Base-by-base conservation (phyloP, 345 rosid species). In the Streptanthus diversifolius region DNA sequence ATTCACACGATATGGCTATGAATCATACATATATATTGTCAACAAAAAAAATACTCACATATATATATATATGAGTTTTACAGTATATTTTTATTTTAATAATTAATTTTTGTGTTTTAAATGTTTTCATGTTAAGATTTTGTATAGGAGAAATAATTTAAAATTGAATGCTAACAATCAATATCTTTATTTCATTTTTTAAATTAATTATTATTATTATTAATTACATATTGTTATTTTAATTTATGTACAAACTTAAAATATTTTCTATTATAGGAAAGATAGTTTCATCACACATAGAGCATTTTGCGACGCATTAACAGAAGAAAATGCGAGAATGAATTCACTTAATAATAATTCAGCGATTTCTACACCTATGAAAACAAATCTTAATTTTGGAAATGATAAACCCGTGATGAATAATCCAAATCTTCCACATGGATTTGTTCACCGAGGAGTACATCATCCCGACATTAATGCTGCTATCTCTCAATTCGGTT, bases 251-350 rank as follows among this genome's bases (percentile, higher is more conserved):
- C 13, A 40, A 59, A 68, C 14, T 22, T 68, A 61, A 49, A 53
- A 47, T 29, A 15, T 8, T 80, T 45, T 62, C n/a, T 21, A 12
- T 66, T 58, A 75, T 85, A 93, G 98, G 85, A 93, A 93, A 80
- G 98, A 93, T 66, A 93, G 96, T 71, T 93, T 93, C 66, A 90
- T 89, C 69, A 93, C 98, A 15, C 98, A 93, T 65, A 83, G 98
- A 79, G 98, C 98, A 11, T 93, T 93, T 44, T 93, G 98, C 15
- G 98, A 93, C 45, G 97, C 98, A 43, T 82, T 93, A 39, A 85
- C 92, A 1, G 98, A 90, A 63, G 97, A 93, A 63, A 83, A 90
- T 68, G 85, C 86, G 12, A 87, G 96, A 69, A 67, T 85, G 77
- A 83, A 80, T 55, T 82, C 96, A 6, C 83, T 66, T 12, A 35